Evolutionary conservation across 192 early-diverging fungal species (phyloP).

Genomic region (Entophlyctis helioformis): DNA sequence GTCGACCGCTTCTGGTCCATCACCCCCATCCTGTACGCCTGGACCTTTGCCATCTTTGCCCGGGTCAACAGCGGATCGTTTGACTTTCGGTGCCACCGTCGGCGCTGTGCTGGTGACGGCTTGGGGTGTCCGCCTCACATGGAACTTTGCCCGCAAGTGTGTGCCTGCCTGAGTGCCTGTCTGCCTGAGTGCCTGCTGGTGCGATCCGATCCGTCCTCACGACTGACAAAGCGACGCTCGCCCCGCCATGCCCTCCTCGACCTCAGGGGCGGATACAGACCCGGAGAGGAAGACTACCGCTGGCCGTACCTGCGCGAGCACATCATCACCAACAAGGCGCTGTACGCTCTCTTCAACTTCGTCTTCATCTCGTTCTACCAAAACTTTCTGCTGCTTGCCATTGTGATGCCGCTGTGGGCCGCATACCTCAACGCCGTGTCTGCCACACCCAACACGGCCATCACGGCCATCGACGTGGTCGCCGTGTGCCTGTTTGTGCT

Average conservation of each 20-base stretch:
- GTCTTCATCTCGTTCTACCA: slow-evolving; percentile 67
- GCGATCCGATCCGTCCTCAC: no score
- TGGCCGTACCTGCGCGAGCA: no score
- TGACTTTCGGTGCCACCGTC: slow-evolving; percentile 19
- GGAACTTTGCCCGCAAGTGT: slow-evolving; percentile 59
- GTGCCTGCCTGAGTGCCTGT: not conserved
- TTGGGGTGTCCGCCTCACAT: slow-evolving; percentile 71
- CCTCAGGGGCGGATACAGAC: no score
- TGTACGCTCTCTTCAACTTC: slow-evolving; percentile 57
- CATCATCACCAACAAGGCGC: slow-evolving; percentile 14
- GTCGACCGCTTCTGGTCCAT: slow-evolving; percentile 75
- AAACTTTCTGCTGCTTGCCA: slow-evolving; percentile 47
- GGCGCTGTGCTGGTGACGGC: slow-evolving; percentile 34
- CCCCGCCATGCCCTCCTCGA: no score
- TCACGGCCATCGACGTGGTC: slow-evolving; percentile 21
- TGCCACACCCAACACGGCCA: not conserved
- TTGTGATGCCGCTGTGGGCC: slow-evolving; percentile 33
- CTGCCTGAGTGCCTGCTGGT: no score
- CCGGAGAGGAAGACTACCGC: no score
- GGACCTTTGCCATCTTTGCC: slow-evolving; percentile 31
- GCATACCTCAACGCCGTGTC: not conserved
- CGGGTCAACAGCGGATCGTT: slow-evolving; percentile 9
- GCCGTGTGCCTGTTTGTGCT: slow-evolving; percentile 25
- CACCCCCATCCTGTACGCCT: slow-evolving; percentile 45
- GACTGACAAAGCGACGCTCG: no score